Conservation (phyloP, 1,139 yeast species). For the Yamadazyma dendronema region DNA sequence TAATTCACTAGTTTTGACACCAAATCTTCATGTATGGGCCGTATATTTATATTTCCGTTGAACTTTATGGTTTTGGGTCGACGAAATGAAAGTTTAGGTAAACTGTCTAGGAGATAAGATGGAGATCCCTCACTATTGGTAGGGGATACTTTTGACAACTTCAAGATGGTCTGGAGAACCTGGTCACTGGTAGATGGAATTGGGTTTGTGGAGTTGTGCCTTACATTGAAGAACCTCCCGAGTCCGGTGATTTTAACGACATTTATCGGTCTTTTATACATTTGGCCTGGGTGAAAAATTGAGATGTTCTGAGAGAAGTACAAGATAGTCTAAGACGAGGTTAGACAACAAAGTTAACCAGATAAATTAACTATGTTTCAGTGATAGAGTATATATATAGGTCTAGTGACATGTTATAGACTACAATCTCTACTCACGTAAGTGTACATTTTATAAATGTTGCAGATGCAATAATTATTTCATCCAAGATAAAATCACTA, state of each 20-base stretch:
- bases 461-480: conserved; percentile 13
- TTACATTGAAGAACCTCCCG: too few relatives aligned
- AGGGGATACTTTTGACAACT: background rate
- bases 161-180: conserved; percentile 2
- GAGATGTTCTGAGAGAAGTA: background rate
- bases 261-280: too few relatives aligned
- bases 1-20: conserved; percentile 1
- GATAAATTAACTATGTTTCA: too few relatives aligned
- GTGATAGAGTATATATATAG: too few relatives aligned
- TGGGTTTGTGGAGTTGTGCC: too few relatives aligned
- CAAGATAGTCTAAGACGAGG: too few relatives aligned
- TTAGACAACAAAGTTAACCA: too few relatives aligned
- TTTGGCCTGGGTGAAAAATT: too few relatives aligned
- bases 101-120: background rate
- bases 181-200: conserved; percentile 3
- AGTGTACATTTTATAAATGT: conserved; percentile 20
- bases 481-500: conserved; percentile 12
- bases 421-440: too few relatives aligned
- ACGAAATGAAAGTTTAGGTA: background rate
- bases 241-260: background rate
- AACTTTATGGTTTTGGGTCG: background rate
- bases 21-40: background rate
- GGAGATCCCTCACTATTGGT: background rate
- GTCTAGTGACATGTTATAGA: too few relatives aligned
- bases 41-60: conserved; percentile 1